Evolutionary conservation across 2,329 filamentous ascomycete genomes (phyloP), one percentile per base, ranked within the genome.

Genomic region (Fusarium haematococcum): DNA sequence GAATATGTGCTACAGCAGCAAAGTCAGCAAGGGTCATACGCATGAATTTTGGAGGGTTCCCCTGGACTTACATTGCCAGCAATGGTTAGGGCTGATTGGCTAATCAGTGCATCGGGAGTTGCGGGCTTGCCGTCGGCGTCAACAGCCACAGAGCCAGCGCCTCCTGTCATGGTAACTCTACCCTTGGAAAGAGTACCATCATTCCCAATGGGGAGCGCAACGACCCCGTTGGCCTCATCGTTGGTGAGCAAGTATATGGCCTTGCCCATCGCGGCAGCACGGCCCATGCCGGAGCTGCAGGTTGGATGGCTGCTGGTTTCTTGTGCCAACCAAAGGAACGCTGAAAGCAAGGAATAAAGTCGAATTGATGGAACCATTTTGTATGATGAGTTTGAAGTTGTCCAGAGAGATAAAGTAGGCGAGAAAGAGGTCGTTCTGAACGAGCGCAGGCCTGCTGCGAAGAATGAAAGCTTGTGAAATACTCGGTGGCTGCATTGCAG

Each of bases 231-330:
- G 11, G 75, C 70, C 0, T 84, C 73, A 3, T 87, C 84, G 73
- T 92, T 92, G 39, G 86, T 89, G 43, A 90, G 80, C 63, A 91
- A 80, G 79, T 91, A 91, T 20, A 91, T 76, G 0, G 88, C 89
- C 76, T 87, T 88, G 18, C 33, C 56, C 61, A 63, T 70, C 2
- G 39, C 32, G 6, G 61, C 43, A 7, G 20, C n/a, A 27, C 4
- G 43, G 33, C 18, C 56, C 35, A 37, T 58, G 23, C 33, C 32
- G 2, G 56, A 3, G 6, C 58, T 64, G 20, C 54, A 61, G 10
- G 69, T 30, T 16, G 70, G 58, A 5, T 45, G 16, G 59, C 63
- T 62, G 14, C 18, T 23, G 35, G 63, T 11, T 1, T 54, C 65
- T 30, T 39, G 57, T 7, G 32, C 43, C 4, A 65, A 33, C 4